Evolutionary conservation across 345 rosid species (phyloP), one percentile per base, ranked within the genome.

Genomic region (Crucihimalaya himalaica): DNA sequence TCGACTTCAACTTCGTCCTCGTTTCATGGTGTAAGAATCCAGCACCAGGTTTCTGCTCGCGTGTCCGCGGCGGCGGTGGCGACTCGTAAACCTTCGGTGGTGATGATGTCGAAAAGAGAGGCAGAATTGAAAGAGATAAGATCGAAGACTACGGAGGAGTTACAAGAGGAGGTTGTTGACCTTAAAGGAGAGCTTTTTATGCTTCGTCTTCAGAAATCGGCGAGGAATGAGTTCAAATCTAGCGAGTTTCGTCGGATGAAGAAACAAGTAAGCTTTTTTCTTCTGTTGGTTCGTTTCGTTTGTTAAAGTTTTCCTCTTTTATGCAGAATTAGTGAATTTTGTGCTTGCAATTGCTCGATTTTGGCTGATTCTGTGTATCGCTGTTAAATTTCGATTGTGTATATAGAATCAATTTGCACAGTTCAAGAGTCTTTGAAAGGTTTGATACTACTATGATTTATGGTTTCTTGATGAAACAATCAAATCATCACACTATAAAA

Each of bases 141-240:
- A 67, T 77, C 81, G 50, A 85, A 83, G 75, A 83, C 89, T 34
- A 86, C 90, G 13, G 93, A 89, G 47, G 82, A 91, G 71, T 87
- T 94, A 66, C 86, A 89, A 68, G 93, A 94, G 60, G 92, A 94
- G 77, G 93, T 91, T 8, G 72, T 91, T 25, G 97, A 91, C 42
- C 82, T 94, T 58, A 94, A 94, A 72, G 97, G 97, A n/a, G 99
- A 94, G 80, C 91, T 91, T 43, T 84, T 94, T 73, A 89, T 94
- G 90, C 99, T 94, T 54, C 83, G 96, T 56, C 86, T 88, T 35
- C 88, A 88, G 86, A 91, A 78, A 74, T 91, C 97, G 3, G 88
- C 86, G 2, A 86, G 95, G 55, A 87, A 94, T 8, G 97, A 94
- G 89, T 89, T 88, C 86, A 91, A 87, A 77, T 86, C 98, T 59